Conservation (phyloP, 169 alveolate species). For the Eimeria nieschulzi region DNA sequence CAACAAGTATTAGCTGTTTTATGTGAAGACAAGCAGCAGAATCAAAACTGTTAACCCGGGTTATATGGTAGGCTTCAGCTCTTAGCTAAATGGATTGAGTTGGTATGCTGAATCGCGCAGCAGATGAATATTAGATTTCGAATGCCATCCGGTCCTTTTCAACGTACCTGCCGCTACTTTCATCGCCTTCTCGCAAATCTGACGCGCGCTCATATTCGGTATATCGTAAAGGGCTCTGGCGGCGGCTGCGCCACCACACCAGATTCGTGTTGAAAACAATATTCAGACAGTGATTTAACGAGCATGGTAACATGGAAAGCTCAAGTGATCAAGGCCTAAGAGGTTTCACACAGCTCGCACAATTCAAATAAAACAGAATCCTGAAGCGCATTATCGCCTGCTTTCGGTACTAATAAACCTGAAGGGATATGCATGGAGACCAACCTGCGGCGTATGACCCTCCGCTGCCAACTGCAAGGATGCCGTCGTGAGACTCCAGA, state of each 20-base stretch:
- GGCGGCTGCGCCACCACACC: conserved; percentile 79
- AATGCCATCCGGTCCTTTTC: too few relatives aligned
- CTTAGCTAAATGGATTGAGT: too few relatives aligned
- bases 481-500: conserved; percentile 86
- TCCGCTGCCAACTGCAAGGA: conserved; percentile 88
- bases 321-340: neutral
- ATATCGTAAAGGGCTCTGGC: conserved; percentile 85
- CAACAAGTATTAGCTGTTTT: too few relatives aligned
- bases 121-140: too few relatives aligned
- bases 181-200: conserved; percentile 68
- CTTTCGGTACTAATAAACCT: too few relatives aligned
- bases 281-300: neutral
- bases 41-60: too few relatives aligned
- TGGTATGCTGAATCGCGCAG: too few relatives aligned
- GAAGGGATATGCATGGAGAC: neutral
- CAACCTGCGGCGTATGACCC: conserved; percentile 86
- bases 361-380: neutral
- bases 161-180: neutral
- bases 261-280: neutral
- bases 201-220: conserved; percentile 82
- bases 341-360: neutral
- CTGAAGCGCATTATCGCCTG: neutral
- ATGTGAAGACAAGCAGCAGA: too few relatives aligned
- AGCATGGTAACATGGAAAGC: neutral
- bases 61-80: too few relatives aligned